Base-by-base conservation (phyloP, 2,329 filamentous ascomycete species). In the Talaromyces pinophilus region DNA sequence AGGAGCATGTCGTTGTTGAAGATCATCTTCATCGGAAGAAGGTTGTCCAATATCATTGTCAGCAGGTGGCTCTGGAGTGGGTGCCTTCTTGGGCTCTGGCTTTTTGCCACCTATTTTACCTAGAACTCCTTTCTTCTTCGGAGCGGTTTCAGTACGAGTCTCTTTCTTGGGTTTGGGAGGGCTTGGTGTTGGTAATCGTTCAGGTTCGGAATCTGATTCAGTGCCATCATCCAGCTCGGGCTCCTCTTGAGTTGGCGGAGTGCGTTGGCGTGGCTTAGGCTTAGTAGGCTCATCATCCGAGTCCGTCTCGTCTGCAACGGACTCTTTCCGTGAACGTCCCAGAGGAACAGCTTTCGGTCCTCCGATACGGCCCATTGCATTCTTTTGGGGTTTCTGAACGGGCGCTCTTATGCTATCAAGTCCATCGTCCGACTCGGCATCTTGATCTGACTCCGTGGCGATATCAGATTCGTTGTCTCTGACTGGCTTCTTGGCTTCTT, bases 71-170 rank as follows among this genome's bases (percentile, higher is more conserved):
- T 65, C 64, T 35, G n/a, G 38, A n/a, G 64, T 10, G 15, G 59
- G n/a, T 19, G 8, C 59, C 19, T 60, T 30, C 50, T 64, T 54
- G 17, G 52, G 60, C 6, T 57, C 55, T 35, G 42, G 19, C 40
- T 67, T 71, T 60, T 66, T 71, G 57, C 70, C 71, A 7, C 72
- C 72, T 35, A 75, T 74, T n/a, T 66, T 66, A 15, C 72, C 70
- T 6, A 75, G 66, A 10, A 35, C 64, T 22, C 62, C 57, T 64
- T 64, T 68, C 15, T 62, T 67, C 22, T 57, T 50, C 5, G 30
- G 38, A 7, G n/a, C 11, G 10, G 25, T 59, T 38, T 48, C 50
- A n/a, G 52, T 38, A 17, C 6, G n/a, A 1, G 10, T 25, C 8
- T 25, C 50, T 59, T 64, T 48, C 30, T 59, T 59, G 22, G 25